These are phyloP conservation scores for Gossypium bickii DNA, from an alignment of 345 rosid genomes.

Conservation along the genomic window DNA sequence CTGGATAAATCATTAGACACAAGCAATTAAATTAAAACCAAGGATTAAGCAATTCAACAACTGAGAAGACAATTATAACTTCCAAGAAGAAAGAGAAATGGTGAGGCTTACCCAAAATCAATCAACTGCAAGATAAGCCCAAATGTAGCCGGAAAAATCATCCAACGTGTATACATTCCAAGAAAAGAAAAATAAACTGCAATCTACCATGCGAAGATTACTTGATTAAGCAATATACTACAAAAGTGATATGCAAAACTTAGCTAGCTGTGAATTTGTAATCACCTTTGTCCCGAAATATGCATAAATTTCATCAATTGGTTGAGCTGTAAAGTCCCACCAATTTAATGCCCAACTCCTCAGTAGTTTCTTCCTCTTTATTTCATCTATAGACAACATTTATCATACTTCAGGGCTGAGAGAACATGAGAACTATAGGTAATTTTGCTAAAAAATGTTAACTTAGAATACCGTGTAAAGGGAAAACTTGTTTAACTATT, in stretches of 20 bases:
- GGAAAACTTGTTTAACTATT: constrained; percentile 70
- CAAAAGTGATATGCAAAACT: background rate
- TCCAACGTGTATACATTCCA: constrained; percentile 84
- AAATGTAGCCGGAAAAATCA: constrained; percentile 68
- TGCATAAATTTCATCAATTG: constrained; percentile 77
- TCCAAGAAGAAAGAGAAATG: constrained; percentile 1
- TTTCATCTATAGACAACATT: constrained; percentile 50
- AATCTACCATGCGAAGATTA: constrained; percentile 41
- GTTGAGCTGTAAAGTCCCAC: constrained; percentile 69
- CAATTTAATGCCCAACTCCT: constrained; percentile 73
- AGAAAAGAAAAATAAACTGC: constrained; percentile 86
- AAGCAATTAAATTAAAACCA: background rate
- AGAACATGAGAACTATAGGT: constrained; percentile 11
- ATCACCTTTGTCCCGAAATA: constrained; percentile 83
- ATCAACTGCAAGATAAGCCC: constrained; percentile 62
- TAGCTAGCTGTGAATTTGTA: background rate
- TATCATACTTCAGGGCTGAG: constrained; percentile 18
- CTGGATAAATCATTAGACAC: constrained; percentile 33
- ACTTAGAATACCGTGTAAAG: constrained; percentile 64
- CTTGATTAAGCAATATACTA: constrained; percentile 18
- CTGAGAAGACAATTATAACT: constrained; percentile 4
- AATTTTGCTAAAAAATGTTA: constrained; percentile 10
- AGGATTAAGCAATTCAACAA: constrained; percentile 1
- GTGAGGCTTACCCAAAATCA: constrained; percentile 59
- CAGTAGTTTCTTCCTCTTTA: constrained; percentile 65